Evolutionary conservation across 371 early-diverging fungal species (phyloP), one percentile per base, ranked within the genome.

Genomic region (Encephalitozoon romaleae): DNA sequence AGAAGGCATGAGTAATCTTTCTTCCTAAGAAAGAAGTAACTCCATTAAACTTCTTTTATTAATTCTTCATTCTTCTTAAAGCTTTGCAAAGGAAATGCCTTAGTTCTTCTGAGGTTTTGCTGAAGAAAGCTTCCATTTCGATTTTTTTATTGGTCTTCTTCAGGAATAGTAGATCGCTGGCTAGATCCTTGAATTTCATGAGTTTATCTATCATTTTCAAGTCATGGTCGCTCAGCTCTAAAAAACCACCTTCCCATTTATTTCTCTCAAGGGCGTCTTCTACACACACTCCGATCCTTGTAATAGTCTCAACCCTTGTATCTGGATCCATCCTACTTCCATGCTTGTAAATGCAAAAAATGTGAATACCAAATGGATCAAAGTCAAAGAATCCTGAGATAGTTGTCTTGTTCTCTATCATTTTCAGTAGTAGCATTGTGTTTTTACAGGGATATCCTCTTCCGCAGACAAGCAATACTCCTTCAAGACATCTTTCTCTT

Each of bases 371-470:
- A 55, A 77, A 78, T 8, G 84, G 83, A 77, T 85, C 85, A 45
- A 81, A 82, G 67, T 85, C 85, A 73, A 81, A 82, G 0, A 85
- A 41, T 2, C 84, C 82, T 34, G 59, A 67, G 15, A 81, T 76
- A 12, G 54, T 39, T 5, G 72, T 21, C 25, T 42, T 64, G n/a
- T n/a, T n/a, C n/a, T 67, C 32, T 28, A 83, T 23, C 21, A 38
- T 75, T 5, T 49, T 32, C 32, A 85, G 71, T 18, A 85, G 76
- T 9, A 30, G 4, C 23, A 82, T 21, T 1, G 85, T 85, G 72
- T 85, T 85, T 6, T 18, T 51, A 53, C 78, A 76, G 4, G 85
- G 85, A 80, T 82, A 85, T 38, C 85, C 85, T 55, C 83, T 85
- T 9, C 84, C 84, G 18, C 79, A 82, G 4, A 85, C 79, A 23